Evolutionary conservation across 345 rosid genomes (phyloP).

Genomic region (Orychophragmus violaceus): DNA sequence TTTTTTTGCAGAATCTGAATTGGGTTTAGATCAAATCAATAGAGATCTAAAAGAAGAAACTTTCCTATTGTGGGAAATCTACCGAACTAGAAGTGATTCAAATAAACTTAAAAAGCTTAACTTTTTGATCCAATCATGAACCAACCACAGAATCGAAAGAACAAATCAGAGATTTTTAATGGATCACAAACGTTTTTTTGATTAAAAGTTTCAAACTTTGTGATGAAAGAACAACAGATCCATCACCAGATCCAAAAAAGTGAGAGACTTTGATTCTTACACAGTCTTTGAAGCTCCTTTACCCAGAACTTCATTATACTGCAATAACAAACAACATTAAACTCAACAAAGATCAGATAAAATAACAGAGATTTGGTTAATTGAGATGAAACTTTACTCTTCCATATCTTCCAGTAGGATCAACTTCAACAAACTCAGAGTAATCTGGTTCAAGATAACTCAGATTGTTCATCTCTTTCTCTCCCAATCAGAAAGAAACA

Average conservation of each 20-base stretch:
- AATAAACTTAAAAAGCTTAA: background rate
- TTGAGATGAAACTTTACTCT: constrained; percentile 45
- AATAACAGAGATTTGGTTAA: constrained; percentile 4
- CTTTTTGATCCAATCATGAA: background rate
- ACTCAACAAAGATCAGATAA: constrained; percentile 9
- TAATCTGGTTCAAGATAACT: constrained; percentile 48
- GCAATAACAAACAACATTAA: constrained; percentile 31
- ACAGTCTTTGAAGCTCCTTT: constrained; percentile 99
- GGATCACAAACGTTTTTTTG: constrained; percentile 13
- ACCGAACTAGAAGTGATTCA: constrained; percentile 17
- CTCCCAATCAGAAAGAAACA: background rate
- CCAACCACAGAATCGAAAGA: background rate
- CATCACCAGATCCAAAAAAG: constrained; percentile 21
- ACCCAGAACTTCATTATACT: constrained; percentile 94
- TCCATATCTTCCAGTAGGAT: constrained; percentile 99
- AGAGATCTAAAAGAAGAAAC: constrained; percentile 16
- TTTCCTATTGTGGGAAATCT: background rate
- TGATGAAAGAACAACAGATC: background rate
- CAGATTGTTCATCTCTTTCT: constrained; percentile 60
- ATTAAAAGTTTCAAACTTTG: constrained; percentile 13
- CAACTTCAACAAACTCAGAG: constrained; percentile 92
- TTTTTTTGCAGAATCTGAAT: background rate
- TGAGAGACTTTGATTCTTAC: constrained; percentile 41
- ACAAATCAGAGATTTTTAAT: background rate
- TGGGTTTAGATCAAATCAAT: constrained; percentile 5